Percentiles rank a stretch among this genome's conserved stretches.
These are phyloP conservation scores for Yarrowia keelungensis DNA, from an alignment of 805 yeast genomes.

Conservation along the genomic window DNA sequence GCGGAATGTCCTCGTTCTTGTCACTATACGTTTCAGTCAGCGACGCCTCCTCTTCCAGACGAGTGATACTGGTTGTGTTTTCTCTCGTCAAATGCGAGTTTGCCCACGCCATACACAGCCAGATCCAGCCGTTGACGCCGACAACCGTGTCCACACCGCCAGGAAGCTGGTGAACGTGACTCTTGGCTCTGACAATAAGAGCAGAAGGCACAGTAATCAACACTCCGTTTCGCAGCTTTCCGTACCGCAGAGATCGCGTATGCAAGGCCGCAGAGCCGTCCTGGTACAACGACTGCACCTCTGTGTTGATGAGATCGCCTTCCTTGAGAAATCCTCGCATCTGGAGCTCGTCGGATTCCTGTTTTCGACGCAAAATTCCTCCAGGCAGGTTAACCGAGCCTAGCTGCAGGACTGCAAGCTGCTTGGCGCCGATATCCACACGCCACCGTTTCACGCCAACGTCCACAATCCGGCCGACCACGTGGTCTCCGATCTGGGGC, in stretches of 20 bases:
- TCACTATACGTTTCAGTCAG: conserved; percentile 91
- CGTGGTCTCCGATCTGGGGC: conserved; percentile 96
- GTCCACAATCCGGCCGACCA: conserved; percentile 91
- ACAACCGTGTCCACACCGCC: conserved; percentile 90
- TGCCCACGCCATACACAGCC: conserved; percentile 60
- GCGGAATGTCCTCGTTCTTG: conserved; percentile 74
- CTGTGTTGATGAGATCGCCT: conserved; percentile 95
- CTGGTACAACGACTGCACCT: conserved; percentile 85
- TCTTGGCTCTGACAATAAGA: conserved; percentile 80
- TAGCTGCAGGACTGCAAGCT: conserved; percentile 87
- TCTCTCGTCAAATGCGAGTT: conserved; percentile 43
- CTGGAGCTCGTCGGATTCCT: conserved; percentile 93
- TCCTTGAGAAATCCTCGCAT: conserved; percentile 95
- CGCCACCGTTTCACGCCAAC: conserved; percentile 96
- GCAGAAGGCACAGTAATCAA: conserved; percentile 83
- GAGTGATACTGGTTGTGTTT: conserved; percentile 66
- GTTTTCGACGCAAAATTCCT: conserved; percentile 90
- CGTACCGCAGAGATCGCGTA: conserved; percentile 93
- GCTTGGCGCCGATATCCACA: conserved; percentile 94
- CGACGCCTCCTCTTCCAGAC: conserved; percentile 83
- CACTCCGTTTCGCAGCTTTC: conserved; percentile 90
- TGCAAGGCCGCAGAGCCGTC: conserved; percentile 95
- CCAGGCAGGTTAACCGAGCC: conserved; percentile 98
- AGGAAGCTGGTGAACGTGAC: conserved; percentile 87
- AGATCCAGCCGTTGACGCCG: conserved; percentile 94